phyloP scores from a whole-genome alignment of 177 flowering plant species.

The Tripterygium wilfordii region DNA sequence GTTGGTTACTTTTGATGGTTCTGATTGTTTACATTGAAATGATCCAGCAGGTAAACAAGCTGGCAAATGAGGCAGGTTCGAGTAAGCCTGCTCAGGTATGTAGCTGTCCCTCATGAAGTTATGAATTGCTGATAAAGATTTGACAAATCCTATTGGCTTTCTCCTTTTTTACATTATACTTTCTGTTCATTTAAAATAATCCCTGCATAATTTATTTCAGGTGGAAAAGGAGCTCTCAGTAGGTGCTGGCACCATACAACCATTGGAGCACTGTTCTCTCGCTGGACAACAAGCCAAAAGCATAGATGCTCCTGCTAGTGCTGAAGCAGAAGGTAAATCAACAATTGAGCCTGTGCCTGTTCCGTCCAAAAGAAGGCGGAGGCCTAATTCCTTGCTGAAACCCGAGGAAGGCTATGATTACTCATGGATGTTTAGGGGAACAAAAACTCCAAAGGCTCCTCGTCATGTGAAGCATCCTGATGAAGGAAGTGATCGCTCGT shows the following conservation, averaged over 20 bases:
- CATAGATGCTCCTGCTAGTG: not conserved
- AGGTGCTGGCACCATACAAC: not conserved
- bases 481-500: constrained; percentile 3
- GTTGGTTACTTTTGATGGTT: no score
- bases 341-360: constrained; percentile 9
- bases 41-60: no score
- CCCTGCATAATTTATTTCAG: no score
- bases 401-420: constrained; percentile 43
- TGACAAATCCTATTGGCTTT: no score
- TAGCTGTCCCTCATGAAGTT: no score
- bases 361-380: constrained; percentile 26
- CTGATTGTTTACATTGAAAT: no score
- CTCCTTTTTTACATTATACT: no score
- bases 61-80: no score
- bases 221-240: no score
- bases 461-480: constrained; percentile 7
- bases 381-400: constrained; percentile 30
- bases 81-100: no score
- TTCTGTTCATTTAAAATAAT: no score
- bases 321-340: constrained; percentile 4
- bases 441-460: constrained; percentile 1
- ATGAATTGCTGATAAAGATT: no score
- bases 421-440: constrained; percentile 15
- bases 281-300: not conserved
- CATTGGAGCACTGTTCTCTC: not conserved